A percentile compares a stretch with the other conserved stretches of the same genome.
These are phyloP conservation scores for Fusarium ramigenum DNA, from an alignment of 2,329 filamentous ascomycete species.

Conservation along the genomic window DNA sequence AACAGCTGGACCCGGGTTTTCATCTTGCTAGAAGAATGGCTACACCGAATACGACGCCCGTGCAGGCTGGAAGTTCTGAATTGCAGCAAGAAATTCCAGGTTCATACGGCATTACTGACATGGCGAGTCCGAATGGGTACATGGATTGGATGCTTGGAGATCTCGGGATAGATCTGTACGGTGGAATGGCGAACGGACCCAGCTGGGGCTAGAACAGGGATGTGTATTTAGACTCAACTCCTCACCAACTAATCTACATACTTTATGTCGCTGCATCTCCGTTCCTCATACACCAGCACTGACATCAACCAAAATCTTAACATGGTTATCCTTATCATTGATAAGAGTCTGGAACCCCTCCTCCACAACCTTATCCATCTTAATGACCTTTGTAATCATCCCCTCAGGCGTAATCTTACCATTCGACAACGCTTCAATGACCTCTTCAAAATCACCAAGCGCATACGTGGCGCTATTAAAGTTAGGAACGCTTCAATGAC, in stretches of 20 bases:
- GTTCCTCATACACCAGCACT: not conserved
- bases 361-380: slow-evolving; percentile 21
- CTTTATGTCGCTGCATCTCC: accelerated
- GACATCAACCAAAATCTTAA: slow-evolving; percentile 16
- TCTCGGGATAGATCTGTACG: not conserved
- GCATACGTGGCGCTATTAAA: not conserved
- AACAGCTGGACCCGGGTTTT: not conserved
- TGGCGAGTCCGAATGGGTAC: not conserved
- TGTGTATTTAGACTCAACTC: not conserved
- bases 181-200: not conserved
- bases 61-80: accelerated
- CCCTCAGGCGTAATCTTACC: not conserved
- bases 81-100: not conserved
- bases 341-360: slow-evolving; percentile 11
- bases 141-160: not conserved
- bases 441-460: slow-evolving; percentile 13
- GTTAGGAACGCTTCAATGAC: not conserved
- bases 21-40: not conserved
- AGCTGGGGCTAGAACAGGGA: not conserved
- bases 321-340: slow-evolving; percentile 16
- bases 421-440: slow-evolving; percentile 11
- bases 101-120: accelerated
- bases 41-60: accelerated
- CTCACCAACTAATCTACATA: not conserved
- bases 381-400: slow-evolving; percentile 23